These are phyloP conservation scores for Protoeuglena noctilucae DNA, from an alignment of 139 green algal genomes.

Conservation along the genomic window DNA sequence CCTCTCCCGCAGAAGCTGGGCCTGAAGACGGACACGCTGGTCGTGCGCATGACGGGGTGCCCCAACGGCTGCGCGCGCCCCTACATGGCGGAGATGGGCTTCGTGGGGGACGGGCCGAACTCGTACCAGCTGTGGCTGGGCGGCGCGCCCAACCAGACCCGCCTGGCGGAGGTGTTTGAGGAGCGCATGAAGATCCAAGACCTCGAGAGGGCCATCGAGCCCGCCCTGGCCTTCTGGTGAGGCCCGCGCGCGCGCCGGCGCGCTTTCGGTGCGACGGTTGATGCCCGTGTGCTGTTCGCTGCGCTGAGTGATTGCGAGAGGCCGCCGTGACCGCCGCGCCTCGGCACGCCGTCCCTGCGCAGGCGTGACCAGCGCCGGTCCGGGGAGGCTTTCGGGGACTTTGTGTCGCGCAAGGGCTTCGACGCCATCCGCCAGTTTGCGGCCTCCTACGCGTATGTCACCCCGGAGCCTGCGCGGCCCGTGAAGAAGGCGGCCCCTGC, in stretches of 20 bases:
- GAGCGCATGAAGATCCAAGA: conserved; percentile 74
- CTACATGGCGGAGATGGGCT: conserved; percentile 97
- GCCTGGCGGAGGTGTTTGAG: conserved; percentile 58
- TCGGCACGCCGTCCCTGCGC: conserved; percentile 2
- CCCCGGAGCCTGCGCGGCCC: not conserved
- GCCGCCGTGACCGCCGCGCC: conserved; percentile 11
- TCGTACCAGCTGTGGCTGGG: conserved; percentile 94
- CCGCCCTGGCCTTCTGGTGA: conserved; percentile 65
- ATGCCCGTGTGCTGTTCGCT: too few species aligned
- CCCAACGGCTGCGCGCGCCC: conserved; percentile 95
- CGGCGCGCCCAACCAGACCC: conserved; percentile 61
- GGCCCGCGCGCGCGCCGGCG: conserved; percentile 28
- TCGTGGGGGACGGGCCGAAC: conserved; percentile 95
- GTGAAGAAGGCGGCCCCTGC: too few species aligned
- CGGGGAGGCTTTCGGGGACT: conserved; percentile 83
- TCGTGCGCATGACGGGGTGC: conserved; percentile 96
- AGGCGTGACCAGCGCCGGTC: conserved; percentile 7
- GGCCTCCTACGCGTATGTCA: conserved; percentile 16
- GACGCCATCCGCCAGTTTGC: conserved; percentile 28
- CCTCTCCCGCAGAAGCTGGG: conserved; percentile 56
- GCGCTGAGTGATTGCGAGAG: too few species aligned
- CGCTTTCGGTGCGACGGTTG: conserved; percentile 74
- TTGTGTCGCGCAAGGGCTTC: conserved; percentile 45
- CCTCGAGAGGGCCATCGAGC: conserved; percentile 82
- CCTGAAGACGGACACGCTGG: conserved; percentile 45